A percentile compares a stretch with the other conserved stretches of the same genome.
These are phyloP conservation scores for Phlyctochytrium planicorne DNA, from an alignment of 192 early-diverging fungal species.

Conservation along the genomic window DNA sequence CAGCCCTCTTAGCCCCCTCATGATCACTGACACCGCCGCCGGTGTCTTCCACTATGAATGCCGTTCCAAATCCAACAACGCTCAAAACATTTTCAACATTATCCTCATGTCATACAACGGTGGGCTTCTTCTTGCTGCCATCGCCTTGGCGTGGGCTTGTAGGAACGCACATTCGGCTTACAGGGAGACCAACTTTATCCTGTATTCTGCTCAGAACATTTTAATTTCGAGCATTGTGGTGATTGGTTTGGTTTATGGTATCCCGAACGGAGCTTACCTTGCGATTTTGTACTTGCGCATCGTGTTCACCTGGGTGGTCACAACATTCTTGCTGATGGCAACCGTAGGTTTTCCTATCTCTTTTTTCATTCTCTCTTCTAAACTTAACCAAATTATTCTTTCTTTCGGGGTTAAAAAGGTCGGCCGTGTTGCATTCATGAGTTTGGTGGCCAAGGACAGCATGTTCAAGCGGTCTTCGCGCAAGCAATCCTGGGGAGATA, in stretches of 20 bases:
- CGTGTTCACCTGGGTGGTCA: neutral
- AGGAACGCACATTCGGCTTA: neutral
- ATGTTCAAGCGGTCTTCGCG: too few species aligned
- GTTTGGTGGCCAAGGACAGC: too few species aligned
- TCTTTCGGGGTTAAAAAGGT: too few species aligned
- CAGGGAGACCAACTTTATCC: conserved; percentile 2
- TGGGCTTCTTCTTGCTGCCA: neutral
- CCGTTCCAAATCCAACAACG: neutral
- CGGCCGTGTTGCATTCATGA: too few species aligned
- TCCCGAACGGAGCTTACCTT: too few species aligned
- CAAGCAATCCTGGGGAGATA: too few species aligned
- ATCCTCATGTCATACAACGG: conserved; percentile 8
- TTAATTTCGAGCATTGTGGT: too few species aligned
- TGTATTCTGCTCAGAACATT: neutral
- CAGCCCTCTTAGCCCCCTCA: neutral
- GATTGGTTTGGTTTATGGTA: too few species aligned
- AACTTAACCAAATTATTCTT: too few species aligned
- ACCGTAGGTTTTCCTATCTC: too few species aligned
- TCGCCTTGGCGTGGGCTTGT: neutral
- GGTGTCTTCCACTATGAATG: conserved; percentile 1
- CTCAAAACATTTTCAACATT: neutral
- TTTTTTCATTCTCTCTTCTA: too few species aligned
- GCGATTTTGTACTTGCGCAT: neutral
- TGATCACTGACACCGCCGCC: neutral
- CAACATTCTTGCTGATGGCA: neutral